Conservation (phyloP, 2,329 filamentous ascomycete species). For the Colletotrichum viniferum region DNA sequence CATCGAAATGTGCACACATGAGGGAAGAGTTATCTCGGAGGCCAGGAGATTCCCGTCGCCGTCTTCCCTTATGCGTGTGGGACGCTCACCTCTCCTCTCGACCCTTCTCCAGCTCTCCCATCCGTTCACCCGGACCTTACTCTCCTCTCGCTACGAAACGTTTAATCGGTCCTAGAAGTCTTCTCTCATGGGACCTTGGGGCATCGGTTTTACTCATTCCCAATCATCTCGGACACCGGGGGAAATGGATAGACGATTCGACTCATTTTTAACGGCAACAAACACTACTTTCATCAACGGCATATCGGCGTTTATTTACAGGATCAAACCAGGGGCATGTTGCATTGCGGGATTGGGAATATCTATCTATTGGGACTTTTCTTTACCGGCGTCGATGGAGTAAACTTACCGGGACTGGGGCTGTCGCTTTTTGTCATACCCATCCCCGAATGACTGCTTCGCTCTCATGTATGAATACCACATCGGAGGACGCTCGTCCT, state of each 20-base stretch:
- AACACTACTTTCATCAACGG: neutral
- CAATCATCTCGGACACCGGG: neutral
- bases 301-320: conserved; percentile 1
- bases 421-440: neutral
- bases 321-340: conserved; percentile 1
- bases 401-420: neutral
- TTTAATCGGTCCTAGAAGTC: conserved; percentile 1
- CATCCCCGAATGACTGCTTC: neutral
- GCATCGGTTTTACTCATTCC: neutral
- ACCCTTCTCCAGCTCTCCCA: neutral
- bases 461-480: conserved; percentile 18
- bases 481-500: neutral
- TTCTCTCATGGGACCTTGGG: neutral
- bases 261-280: neutral
- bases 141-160: neutral
- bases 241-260: neutral
- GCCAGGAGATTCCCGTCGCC: neutral
- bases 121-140: neutral
- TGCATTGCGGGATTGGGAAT: conserved; percentile 7
- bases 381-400: neutral
- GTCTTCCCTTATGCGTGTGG: neutral
- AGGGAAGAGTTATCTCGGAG: neutral
- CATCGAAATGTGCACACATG: neutral
- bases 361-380: neutral
- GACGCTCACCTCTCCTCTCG: neutral